These are phyloP conservation scores for Aegilops speltoides DNA, from an alignment of 176 grass and related monocot species.

Conservation along the genomic window DNA sequence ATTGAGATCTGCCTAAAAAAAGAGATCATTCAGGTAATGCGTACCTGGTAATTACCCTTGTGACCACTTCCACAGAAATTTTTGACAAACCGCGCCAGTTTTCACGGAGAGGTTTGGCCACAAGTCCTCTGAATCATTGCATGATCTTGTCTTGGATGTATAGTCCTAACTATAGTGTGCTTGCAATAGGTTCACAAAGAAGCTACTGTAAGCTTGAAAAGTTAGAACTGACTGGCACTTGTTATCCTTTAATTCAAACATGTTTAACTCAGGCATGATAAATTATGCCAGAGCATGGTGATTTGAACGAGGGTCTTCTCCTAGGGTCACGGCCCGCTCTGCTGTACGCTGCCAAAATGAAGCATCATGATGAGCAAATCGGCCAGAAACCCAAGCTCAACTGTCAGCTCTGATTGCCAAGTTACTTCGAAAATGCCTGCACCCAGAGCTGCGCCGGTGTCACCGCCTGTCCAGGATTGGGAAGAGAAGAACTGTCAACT, in stretches of 20 bases:
- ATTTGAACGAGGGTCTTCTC: background rate
- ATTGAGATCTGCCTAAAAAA: background rate
- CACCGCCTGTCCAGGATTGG: background rate
- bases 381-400: background rate
- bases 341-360: background rate
- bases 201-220: background rate
- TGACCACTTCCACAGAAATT: background rate
- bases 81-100: background rate
- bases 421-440: background rate
- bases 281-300: background rate
- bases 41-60: background rate
- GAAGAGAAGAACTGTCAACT: background rate
- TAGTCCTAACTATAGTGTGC: background rate
- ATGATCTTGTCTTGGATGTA: background rate
- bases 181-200: background rate
- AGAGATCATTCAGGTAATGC: no score
- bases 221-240: background rate
- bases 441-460: background rate
- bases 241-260: background rate
- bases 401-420: background rate
- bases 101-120: accelerated
- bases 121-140: background rate
- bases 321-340: background rate
- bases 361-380: background rate
- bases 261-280: background rate